A percentile compares a stretch with the other conserved stretches of the same genome.
These are phyloP conservation scores for Rhodotorula glutinis DNA, from an alignment of 1,284 basidiomycete genomes.

Conservation along the genomic window DNA sequence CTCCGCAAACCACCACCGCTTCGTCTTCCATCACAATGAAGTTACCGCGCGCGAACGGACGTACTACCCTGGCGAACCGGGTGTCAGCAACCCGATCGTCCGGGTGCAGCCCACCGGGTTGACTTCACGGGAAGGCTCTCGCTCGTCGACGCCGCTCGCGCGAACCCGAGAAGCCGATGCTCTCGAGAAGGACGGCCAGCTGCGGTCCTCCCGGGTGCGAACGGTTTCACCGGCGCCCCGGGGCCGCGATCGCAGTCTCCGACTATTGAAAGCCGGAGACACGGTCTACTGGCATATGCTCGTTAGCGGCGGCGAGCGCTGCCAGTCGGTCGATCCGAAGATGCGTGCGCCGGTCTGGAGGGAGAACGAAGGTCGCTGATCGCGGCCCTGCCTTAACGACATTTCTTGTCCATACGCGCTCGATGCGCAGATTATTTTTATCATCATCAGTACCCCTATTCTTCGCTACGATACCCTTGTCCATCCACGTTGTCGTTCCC, in stretches of 20 bases:
- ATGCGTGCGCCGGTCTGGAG: constrained; percentile 10
- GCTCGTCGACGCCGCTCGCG: not conserved
- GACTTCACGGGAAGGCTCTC: constrained; percentile 6
- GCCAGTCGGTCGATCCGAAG: constrained; percentile 27
- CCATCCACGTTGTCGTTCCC: too few species aligned
- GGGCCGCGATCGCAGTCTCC: constrained; percentile 6
- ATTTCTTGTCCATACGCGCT: too few species aligned
- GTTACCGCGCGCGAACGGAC: constrained; percentile 67
- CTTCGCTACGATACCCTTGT: too few species aligned
- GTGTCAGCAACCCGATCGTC: constrained; percentile 53
- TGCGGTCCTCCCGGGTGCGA: not conserved
- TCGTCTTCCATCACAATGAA: constrained; percentile 79
- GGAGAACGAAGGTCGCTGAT: constrained; percentile 13
- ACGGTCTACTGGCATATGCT: constrained; percentile 76
- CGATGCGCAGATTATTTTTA: too few species aligned
- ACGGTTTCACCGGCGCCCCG: not conserved
- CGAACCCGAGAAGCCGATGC: not conserved
- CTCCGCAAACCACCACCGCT: constrained; percentile 72
- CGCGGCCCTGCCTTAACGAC: not conserved
- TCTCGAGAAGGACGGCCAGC: constrained; percentile 4
- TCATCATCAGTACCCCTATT: too few species aligned
- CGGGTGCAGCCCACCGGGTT: not conserved
- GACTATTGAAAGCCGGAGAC: constrained; percentile 60
- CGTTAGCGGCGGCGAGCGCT: constrained; percentile 60
- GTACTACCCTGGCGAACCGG: constrained; percentile 66